These are phyloP conservation scores for Myrica gale DNA, from an alignment of 306 rosid genomes.

Conservation along the genomic window DNA sequence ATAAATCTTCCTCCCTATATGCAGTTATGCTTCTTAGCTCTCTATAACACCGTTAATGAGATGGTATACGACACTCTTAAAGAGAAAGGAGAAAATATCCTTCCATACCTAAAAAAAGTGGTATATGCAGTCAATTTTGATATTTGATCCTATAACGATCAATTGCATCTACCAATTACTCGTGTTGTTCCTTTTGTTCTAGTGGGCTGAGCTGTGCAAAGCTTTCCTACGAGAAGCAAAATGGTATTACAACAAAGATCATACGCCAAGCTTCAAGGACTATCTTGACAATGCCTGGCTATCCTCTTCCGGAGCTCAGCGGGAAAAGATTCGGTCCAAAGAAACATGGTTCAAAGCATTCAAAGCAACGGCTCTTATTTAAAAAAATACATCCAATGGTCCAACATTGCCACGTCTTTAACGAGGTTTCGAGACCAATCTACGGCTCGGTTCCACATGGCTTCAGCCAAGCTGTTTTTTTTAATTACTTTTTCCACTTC, in stretches of 20 bases:
- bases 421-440: too few relatives aligned
- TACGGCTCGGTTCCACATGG: too few relatives aligned
- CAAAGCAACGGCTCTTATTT: too few relatives aligned
- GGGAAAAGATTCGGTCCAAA: too few relatives aligned
- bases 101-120: conserved; percentile 48
- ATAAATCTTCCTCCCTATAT: conserved; percentile 43
- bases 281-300: conserved; percentile 53
- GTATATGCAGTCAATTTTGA: background rate
- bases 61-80: conserved; percentile 41
- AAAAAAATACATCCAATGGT: too few relatives aligned
- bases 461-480: too few relatives aligned
- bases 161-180: too few relatives aligned
- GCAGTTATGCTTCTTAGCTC: conserved; percentile 61
- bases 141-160: too few relatives aligned
- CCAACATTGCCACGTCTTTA: too few relatives aligned
- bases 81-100: conserved; percentile 36
- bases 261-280: conserved; percentile 39
- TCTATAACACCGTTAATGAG: conserved; percentile 61
- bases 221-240: conserved; percentile 54
- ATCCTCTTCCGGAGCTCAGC: conserved; percentile 46
- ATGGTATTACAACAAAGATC: conserved; percentile 37
- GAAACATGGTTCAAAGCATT: too few relatives aligned
- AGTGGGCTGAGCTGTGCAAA: conserved; percentile 57
- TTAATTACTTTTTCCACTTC: too few relatives aligned
- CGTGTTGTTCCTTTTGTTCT: background rate